Base-by-base conservation (phyloP, 2,329 filamentous ascomycete species). In the Ophiocordyceps australis region DNA sequence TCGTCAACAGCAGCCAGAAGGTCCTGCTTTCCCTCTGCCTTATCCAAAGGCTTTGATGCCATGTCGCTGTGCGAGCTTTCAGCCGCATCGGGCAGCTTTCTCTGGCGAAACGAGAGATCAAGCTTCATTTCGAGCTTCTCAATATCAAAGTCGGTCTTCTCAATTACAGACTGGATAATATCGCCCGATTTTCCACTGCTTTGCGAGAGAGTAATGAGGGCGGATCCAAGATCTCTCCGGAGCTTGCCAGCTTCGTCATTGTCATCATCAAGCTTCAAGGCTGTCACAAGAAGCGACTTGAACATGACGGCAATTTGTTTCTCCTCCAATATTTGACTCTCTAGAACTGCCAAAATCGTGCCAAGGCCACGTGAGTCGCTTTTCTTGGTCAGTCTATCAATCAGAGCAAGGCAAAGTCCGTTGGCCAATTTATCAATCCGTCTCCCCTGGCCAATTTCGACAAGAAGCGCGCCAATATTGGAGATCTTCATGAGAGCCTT, bases 121-220 rank as follows among this genome's bases (percentile, higher is more conserved):
- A 91, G 58, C 36, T 70, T 75, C 51, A 80, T 63, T 49, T 89
- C 79, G 12, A 89, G 52, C 24, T 72, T 65, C 32, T 81, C 69
- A 23, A 89, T 65, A 39, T 89, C 75, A 31, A 82, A 62, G 9
- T 74, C 65, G 7, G 70, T 64, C 21, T 75, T 66, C 19, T 69
- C 57, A 20, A 86, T 63, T 4, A 74, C 65, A n/a, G 59, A 59
- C 32, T 71, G 62, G 30, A 89, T 67, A n/a, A 74, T 56, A 15
- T 65, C 58, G 9, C 71, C 72, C 14, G 68, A 54, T 20, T 60
- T 58, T 17, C 63, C 65, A 7, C 62, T 57, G 20, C 59, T 54
- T 32, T 74, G 70, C 5, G 67, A 73, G 27, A 85, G 58, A 5
- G 57, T 54, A 26, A 80, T 72, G n/a, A 86, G 54, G 2, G 69